These are phyloP conservation scores for Polymyxa betae DNA, from an alignment of 208 protist species.

Conservation along the genomic window DNA sequence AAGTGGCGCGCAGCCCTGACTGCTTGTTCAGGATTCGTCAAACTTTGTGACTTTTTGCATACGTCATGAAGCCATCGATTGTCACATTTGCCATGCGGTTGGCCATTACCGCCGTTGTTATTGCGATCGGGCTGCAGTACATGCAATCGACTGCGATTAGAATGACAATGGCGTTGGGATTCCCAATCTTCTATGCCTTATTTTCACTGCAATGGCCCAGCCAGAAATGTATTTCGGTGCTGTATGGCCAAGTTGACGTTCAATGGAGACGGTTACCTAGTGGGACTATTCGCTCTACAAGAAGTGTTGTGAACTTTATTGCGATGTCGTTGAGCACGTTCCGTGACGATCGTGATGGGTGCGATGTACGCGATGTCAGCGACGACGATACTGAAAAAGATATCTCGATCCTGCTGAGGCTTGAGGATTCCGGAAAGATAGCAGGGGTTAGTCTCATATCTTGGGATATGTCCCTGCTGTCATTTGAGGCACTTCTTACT, in stretches of 20 bases:
- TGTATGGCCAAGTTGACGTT: not conserved
- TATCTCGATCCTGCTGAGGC: not conserved
- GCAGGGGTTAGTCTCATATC: not conserved
- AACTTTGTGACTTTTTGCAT: no score
- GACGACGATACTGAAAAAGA: not conserved
- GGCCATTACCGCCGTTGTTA: no score
- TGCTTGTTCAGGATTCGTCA: no score
- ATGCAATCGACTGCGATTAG: no score
- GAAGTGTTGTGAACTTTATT: not conserved
- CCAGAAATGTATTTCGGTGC: no score
- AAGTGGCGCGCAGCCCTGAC: no score
- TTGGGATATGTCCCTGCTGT: not conserved
- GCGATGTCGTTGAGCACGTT: not conserved
- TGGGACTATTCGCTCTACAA: not conserved
- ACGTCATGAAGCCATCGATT: no score
- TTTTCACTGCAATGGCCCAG: no score
- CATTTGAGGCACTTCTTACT: not conserved
- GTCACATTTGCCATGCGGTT: no score
- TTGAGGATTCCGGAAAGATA: not conserved
- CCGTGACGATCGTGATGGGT: not conserved
- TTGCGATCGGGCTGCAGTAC: no score
- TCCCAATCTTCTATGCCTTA: no score
- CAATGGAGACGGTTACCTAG: not conserved
- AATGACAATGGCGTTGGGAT: no score
- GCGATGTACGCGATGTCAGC: not conserved